Base-by-base conservation (phyloP, 148 eudicot species). In the Cornus suecica region DNA sequence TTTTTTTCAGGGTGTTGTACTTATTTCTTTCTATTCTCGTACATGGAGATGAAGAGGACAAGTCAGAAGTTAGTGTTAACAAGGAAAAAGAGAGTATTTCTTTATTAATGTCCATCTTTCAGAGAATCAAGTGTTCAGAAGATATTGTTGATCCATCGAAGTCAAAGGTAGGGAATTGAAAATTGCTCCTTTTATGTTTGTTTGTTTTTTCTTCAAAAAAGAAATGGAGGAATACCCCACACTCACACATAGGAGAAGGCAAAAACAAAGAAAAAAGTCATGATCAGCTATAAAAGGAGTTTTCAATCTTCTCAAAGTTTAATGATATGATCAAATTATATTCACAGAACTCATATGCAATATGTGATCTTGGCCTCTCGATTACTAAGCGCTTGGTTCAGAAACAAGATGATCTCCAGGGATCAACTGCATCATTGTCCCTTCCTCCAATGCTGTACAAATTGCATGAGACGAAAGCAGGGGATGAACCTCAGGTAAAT, bases 301-400 rank as follows among this genome's bases (percentile, higher is more conserved):
- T 16, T 28, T 27, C 63, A 24, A 71, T 27, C 56, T 71, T 67
- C 48, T 79, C 65, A 74, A 54, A 65, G 9, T 65, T 75, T 68
- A 76, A 37, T 80, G 7, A 31, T 54, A 6, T 78, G 65, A 48
- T 54, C 69, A 64, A 37, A 52, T 74, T 68, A 76, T 73, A 66
- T 78, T 60, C 74, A 81, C 94, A 95, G 99, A 92, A 91, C 74
- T 91, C 91, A 27, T 79, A 92, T 80, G 97, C 88, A 54, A 86
- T 95, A 63, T 92, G 94, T 77, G 99, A 95, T 66, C 87, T 95
- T 80, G 97, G 97, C 68, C 79, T 92, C 65, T 67, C 90, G 81
- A 82, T 92, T 62, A 78, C 81, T 67, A 91, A 92, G 86, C 94
- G 86, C 65, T 83, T 95, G 41, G 84, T 76, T 69, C 77, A 77